These are phyloP conservation scores for Chenopodium formosanum DNA, from an alignment of 148 eudicot genomes.

Conservation along the genomic window DNA sequence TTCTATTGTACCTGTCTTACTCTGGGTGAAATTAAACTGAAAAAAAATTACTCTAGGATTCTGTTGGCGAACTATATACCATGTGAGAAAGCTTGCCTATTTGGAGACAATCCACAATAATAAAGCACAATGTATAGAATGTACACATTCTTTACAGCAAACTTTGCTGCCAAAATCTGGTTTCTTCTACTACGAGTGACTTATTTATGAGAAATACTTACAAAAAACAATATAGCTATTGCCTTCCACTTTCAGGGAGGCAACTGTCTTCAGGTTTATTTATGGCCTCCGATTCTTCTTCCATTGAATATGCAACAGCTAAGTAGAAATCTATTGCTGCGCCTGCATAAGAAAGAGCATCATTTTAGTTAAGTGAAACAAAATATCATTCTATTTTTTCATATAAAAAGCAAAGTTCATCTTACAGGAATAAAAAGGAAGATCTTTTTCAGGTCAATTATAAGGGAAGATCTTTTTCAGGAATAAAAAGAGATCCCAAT, in stretches of 20 bases:
- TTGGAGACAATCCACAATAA: neutral
- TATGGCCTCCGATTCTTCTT: slow-evolving; percentile 36
- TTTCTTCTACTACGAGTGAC: slow-evolving; percentile 11
- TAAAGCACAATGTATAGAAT: neutral
- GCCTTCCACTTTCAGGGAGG: slow-evolving; percentile 3
- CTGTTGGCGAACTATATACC: neutral
- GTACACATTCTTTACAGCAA: slow-evolving; percentile 26
- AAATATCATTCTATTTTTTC: neutral
- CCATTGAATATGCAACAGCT: slow-evolving; percentile 41
- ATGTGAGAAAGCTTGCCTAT: neutral
- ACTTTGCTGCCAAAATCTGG: slow-evolving; percentile 18
- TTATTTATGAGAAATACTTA: slow-evolving; percentile 21
- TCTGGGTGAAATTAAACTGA: neutral
- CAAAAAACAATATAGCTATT: slow-evolving; percentile 13
- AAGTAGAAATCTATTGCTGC: slow-evolving; percentile 34
- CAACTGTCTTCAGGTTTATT: slow-evolving; percentile 13
- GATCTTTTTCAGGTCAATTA: neutral
- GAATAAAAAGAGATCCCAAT: too few relatives aligned
- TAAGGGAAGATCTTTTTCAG: too few relatives aligned
- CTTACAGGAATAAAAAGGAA: neutral
- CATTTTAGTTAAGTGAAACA: neutral
- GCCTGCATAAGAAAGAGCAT: slow-evolving; percentile 20
- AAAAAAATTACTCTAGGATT: neutral
- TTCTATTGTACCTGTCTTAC: neutral
- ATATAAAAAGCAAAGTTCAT: neutral